Evolutionary conservation across 176 grass and related monocot species (phyloP).

Genomic region (Tillandsia leiboldiana): DNA sequence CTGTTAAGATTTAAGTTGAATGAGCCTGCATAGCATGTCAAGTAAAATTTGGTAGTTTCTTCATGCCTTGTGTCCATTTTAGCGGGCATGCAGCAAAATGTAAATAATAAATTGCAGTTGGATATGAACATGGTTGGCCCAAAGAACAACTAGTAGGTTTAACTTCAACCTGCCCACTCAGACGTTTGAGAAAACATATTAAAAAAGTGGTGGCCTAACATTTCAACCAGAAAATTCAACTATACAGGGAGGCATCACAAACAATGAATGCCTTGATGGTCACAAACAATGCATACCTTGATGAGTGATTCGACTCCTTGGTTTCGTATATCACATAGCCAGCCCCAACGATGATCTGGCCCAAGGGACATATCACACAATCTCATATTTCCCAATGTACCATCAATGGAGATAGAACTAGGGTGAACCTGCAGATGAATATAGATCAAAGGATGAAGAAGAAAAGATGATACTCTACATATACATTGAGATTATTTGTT

Average conservation of each 20-base stretch:
- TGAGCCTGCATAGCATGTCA: too few species aligned
- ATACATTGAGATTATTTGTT: too few species aligned
- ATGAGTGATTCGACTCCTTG: slow-evolving; percentile 90
- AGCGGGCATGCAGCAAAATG: too few species aligned
- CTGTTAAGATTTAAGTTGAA: too few species aligned
- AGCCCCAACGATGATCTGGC: slow-evolving; percentile 84
- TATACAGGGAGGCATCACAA: neutral
- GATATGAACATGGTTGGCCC: neutral
- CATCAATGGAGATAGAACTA: slow-evolving; percentile 82
- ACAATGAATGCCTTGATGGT: slow-evolving; percentile 63
- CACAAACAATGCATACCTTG: slow-evolving; percentile 41
- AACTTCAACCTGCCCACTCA: neutral
- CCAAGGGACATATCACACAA: slow-evolving; percentile 95
- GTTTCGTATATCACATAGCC: slow-evolving; percentile 84
- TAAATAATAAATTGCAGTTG: neutral
- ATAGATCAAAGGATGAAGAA: neutral
- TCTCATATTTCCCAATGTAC: slow-evolving; percentile 81
- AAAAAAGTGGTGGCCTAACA: neutral
- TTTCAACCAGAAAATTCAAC: neutral
- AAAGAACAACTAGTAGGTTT: neutral
- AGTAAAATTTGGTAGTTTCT: too few species aligned
- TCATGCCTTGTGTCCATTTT: too few species aligned
- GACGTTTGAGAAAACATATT: too few species aligned
- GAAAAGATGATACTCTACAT: too few species aligned
- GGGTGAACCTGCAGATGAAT: slow-evolving; percentile 60